These are phyloP conservation scores for Fomes fomentarius DNA, from an alignment of 1,284 basidiomycete genomes.

Conservation along the genomic window DNA sequence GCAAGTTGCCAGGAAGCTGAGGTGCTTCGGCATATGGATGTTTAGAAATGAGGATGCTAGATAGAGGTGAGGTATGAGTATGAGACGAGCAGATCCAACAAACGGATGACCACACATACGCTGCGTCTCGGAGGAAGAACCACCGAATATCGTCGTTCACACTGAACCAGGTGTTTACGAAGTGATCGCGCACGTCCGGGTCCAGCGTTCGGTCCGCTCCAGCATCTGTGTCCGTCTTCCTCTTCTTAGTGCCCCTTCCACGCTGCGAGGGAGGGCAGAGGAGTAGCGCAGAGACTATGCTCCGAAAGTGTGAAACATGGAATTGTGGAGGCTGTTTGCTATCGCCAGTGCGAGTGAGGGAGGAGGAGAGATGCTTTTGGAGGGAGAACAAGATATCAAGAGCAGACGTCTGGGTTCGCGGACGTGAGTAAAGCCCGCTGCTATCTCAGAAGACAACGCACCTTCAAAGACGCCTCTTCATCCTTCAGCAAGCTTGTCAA, in stretches of 20 bases:
- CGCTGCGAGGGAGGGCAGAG: constrained; percentile 61
- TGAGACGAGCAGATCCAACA: not conserved
- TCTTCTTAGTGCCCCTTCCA: constrained; percentile 26
- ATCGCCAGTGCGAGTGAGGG: constrained; percentile 45
- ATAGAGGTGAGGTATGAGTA: not conserved
- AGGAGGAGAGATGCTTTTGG: constrained; percentile 75
- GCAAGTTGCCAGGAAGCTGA: constrained; percentile 61
- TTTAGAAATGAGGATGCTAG: constrained; percentile 27
- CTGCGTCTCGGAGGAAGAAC: constrained; percentile 89
- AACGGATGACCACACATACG: constrained; percentile 48
- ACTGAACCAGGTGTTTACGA: constrained; percentile 74
- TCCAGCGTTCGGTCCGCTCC: constrained; percentile 45
- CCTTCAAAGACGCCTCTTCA: constrained; percentile 65
- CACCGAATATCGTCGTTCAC: constrained; percentile 91
- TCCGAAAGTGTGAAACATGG: constrained; percentile 70
- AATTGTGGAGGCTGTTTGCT: constrained; percentile 57
- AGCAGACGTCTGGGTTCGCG: constrained; percentile 62
- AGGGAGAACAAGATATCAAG: constrained; percentile 83
- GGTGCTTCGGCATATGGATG: constrained; percentile 39
- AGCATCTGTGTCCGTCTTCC: constrained; percentile 19
- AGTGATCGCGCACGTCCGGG: constrained; percentile 63
- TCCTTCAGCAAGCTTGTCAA: constrained; percentile 75
- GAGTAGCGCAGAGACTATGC: constrained; percentile 63
- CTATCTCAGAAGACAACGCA: constrained; percentile 36
- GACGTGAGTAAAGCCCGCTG: constrained; percentile 5